A percentile compares a stretch with the other conserved stretches of the same genome.
Evolutionary conservation across 768 basidiomycete genomes (phyloP).

Genomic region (Suillus placidus): DNA sequence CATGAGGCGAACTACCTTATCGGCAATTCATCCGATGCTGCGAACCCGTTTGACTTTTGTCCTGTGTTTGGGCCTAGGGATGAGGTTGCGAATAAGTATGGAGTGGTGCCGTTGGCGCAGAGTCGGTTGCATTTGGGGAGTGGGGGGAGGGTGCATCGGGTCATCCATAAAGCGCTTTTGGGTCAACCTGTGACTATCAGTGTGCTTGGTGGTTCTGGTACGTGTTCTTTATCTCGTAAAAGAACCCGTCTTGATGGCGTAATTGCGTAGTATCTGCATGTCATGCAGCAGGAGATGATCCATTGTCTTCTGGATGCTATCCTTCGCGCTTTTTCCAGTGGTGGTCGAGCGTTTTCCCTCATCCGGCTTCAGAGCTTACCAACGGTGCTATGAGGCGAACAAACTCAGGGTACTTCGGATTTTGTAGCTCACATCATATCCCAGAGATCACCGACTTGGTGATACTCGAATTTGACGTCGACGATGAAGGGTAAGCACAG

Average conservation of each 20-base stretch:
- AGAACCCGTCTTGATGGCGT: constrained; percentile 7
- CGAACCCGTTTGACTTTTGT: constrained; percentile 88
- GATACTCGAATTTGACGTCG: constrained; percentile 92
- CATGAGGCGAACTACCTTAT: constrained; percentile 47
- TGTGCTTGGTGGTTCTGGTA: constrained; percentile 87
- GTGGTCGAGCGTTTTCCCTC: constrained; percentile 98
- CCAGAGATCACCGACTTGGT: constrained; percentile 94
- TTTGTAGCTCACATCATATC: constrained; percentile 90
- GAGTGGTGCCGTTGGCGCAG: constrained; percentile 70
- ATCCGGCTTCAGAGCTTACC: constrained; percentile 96
- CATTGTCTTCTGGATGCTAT: constrained; percentile 82
- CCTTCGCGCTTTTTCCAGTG: constrained; percentile 95
- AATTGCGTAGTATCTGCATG: constrained; percentile 79
- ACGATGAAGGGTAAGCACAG: constrained; percentile 77
- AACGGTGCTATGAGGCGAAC: constrained; percentile 95
- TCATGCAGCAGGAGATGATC: constrained; percentile 92
- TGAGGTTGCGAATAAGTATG: constrained; percentile 76
- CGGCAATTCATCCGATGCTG: constrained; percentile 37
- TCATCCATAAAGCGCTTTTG: constrained; percentile 80
- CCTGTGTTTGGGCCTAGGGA: constrained; percentile 86
- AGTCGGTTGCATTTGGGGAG: constrained; percentile 79
- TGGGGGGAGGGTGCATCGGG: constrained; percentile 77
- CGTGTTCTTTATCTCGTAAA: constrained; percentile 25
- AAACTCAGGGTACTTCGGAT: constrained; percentile 93
- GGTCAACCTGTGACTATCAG: constrained; percentile 90